Percentiles rank a stretch among this genome's conserved stretches.
Evolutionary conservation across 1,284 basidiomycete genomes (phyloP).

Genomic region (Tylopilus sp.): DNA sequence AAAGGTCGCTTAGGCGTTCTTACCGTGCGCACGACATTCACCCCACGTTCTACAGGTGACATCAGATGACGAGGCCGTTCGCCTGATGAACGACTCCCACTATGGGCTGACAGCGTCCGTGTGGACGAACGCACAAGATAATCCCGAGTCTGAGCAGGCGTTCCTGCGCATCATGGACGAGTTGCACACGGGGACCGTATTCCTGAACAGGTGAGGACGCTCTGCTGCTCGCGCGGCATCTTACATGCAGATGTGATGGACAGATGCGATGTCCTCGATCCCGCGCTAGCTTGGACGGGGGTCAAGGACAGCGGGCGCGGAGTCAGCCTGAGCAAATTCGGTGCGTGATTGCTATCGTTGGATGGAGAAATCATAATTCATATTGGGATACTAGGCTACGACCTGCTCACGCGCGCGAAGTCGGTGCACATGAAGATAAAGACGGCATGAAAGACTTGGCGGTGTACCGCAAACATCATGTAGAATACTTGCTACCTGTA

Average conservation of each 20-base stretch:
- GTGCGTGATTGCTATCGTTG: slow-evolving; percentile 56
- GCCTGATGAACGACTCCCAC: slow-evolving; percentile 95
- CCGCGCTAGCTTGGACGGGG: slow-evolving; percentile 93
- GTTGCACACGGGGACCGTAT: slow-evolving; percentile 92
- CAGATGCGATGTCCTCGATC: slow-evolving; percentile 90
- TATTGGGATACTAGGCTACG: slow-evolving; percentile 64
- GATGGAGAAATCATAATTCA: neutral
- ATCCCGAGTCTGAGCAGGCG: slow-evolving; percentile 69
- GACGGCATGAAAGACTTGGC: slow-evolving; percentile 41
- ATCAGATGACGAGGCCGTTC: slow-evolving; percentile 87
- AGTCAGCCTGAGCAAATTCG: slow-evolving; percentile 89
- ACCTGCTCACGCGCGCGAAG: slow-evolving; percentile 83
- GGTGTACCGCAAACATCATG: too few species aligned
- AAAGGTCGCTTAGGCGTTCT: slow-evolving; percentile 63
- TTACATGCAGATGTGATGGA: neutral
- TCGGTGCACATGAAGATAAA: slow-evolving; percentile 83
- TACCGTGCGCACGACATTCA: neutral
- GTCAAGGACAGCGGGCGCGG: slow-evolving; percentile 95
- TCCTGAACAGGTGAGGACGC: slow-evolving; percentile 76
- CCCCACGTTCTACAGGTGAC: slow-evolving; percentile 60
- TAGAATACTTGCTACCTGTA: neutral
- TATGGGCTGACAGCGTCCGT: slow-evolving; percentile 95
- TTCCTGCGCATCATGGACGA: slow-evolving; percentile 81
- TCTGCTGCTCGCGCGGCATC: neutral
- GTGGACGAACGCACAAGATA: slow-evolving; percentile 84